Base-by-base conservation (phyloP, 495 filamentous ascomycete species). In the Penicillium taxi region DNA sequence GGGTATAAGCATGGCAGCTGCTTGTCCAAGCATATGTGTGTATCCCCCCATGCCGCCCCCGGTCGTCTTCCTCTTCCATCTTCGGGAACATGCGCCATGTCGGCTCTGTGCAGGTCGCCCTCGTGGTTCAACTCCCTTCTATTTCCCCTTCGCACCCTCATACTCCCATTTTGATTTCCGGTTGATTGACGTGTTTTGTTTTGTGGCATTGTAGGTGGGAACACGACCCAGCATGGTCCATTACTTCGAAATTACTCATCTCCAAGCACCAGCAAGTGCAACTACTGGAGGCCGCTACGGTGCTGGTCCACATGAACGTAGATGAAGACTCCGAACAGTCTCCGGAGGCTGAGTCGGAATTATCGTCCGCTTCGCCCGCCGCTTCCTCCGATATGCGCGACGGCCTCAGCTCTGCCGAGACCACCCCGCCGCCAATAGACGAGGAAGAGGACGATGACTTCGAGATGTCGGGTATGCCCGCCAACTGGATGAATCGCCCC, bases 1-100 rank as follows among this genome's bases (percentile, higher is more conserved):
- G 88, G 86, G 68, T 98, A 98, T 80, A 98, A 98, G 81, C 91
- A 98, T 78, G 90, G 90, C 80, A 96, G 93, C 74, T 98, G 91
- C 81, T 80, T 98, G 72, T 91, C 86, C 61, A 98, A 98, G 78
- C 91, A 98, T 82, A 86, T 96, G 91, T 98, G 81, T 80, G 91
- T 96, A 78, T 74, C 44, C 56, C 58, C 53, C 59, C 46, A 59
- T 56, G 50, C 59, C 59, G 58, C 63, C 64, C 62, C 58, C 59
- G n/a, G n/a, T n/a, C 63, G 50, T 51, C 51, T 48, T 39, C 33
- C 35, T 41, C 33, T 41, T 48, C 52, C 55, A 61, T 54, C 53
- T 49, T 53, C 49, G 48, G 57, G 57, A 55, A 45, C 44, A 55
- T 67, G 59, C 55, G 49, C 57, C 59, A 67, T 56, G 59, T 64